Percentiles rank a stretch among this genome's conserved stretches.
Conservation (phyloP, 1,284 basidiomycete genomes). For the Inonotus hispidus region DNA sequence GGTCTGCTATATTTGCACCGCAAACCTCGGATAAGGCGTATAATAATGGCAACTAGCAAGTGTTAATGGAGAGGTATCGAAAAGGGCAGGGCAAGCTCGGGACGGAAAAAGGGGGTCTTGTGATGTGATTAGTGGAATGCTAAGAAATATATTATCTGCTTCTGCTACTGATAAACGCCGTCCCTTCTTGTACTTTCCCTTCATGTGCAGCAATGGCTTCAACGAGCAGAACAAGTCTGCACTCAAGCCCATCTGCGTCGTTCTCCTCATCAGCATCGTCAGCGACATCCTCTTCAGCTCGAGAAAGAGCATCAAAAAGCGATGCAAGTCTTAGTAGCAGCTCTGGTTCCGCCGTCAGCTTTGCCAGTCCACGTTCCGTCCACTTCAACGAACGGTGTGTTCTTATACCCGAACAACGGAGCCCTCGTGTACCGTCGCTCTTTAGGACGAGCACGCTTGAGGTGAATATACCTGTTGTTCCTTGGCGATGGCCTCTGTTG, state of each 20-base stretch:
- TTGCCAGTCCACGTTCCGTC: neutral
- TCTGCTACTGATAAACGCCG: neutral
- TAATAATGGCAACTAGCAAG: too few species aligned
- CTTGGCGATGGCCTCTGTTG: conserved; percentile 6
- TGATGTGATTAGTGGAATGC: neutral
- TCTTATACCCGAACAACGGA: conserved; percentile 11
- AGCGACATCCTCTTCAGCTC: neutral
- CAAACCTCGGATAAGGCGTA: too few species aligned
- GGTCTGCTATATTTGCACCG: too few species aligned
- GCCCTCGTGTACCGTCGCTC: neutral
- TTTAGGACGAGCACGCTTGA: conserved; percentile 11
- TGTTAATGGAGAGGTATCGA: neutral
- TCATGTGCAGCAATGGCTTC: neutral
- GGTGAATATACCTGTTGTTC: neutral
- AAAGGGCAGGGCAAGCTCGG: neutral
- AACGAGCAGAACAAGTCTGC: neutral
- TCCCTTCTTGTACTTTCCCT: neutral
- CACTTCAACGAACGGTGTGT: conserved; percentile 17
- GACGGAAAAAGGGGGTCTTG: neutral
- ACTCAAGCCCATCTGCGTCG: neutral
- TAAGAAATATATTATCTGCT: neutral
- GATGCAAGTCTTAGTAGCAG: neutral
- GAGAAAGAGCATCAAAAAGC: neutral
- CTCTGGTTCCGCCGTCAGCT: neutral
- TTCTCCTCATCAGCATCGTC: neutral